phyloP scores from a whole-genome alignment of 2,329 filamentous ascomycete species.

The Penicillium olsonii region DNA sequence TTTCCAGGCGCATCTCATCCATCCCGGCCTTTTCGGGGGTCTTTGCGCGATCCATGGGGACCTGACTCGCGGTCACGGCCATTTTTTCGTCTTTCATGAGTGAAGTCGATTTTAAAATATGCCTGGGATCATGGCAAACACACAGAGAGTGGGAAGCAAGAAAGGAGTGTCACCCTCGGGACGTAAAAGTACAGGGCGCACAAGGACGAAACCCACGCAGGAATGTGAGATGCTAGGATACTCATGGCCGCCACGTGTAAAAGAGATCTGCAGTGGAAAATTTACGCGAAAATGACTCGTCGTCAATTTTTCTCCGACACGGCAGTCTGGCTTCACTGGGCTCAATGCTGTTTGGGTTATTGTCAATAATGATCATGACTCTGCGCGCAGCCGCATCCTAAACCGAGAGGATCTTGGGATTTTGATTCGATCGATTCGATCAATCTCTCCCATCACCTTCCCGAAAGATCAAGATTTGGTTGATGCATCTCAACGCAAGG shows the following conservation, averaged over 20 bases:
- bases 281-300: conserved; percentile 5
- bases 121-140: background rate
- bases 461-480: background rate
- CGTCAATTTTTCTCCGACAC: background rate
- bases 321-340: background rate
- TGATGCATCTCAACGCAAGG: conserved; percentile 22
- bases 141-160: background rate
- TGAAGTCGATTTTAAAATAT: background rate
- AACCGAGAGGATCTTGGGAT: background rate
- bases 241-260: conserved; percentile 29
- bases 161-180: conserved; percentile 8
- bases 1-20: conserved; percentile 29
- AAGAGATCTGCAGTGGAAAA: conserved; percentile 2
- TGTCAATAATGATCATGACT: conserved; percentile 10
- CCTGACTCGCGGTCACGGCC: conserved; percentile 3
- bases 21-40: conserved; percentile 11
- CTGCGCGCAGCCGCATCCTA: background rate
- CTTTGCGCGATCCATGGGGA: conserved; percentile 5
- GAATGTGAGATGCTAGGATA: conserved; percentile 24
- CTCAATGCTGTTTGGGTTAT: conserved; percentile 9
- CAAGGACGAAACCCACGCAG: conserved; percentile 6
- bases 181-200: conserved; percentile 6
- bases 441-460: conserved; percentile 7
- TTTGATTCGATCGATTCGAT: background rate
- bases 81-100: conserved; percentile 9